A percentile compares a stretch with the other conserved stretches of the same genome.
phyloP scores from a whole-genome alignment of 2,329 filamentous ascomycete genomes.

The Trichoderma sp. region DNA sequence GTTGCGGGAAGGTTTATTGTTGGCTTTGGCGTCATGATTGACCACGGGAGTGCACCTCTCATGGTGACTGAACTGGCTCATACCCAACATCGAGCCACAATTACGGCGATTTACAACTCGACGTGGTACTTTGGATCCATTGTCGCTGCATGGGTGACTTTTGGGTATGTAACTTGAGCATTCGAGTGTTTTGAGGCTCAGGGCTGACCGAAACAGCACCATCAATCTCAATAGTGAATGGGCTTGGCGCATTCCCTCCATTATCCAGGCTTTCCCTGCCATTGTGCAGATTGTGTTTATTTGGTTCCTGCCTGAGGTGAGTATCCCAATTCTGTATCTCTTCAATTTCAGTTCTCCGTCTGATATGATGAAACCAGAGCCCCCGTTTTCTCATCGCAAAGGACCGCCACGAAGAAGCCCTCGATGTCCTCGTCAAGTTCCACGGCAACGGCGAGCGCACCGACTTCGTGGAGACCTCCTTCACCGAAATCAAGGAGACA shows the following conservation, averaged over 20 bases:
- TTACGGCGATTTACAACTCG: constrained; percentile 69
- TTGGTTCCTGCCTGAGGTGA: constrained; percentile 63
- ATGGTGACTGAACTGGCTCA: constrained; percentile 68
- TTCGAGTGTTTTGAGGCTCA: background rate
- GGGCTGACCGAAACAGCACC: background rate
- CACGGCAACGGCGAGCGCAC: constrained; percentile 31
- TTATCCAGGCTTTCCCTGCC: constrained; percentile 64
- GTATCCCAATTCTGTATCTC: background rate
- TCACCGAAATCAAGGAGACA: constrained; percentile 16
- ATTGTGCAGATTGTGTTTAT: constrained; percentile 65
- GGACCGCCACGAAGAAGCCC: constrained; percentile 38
- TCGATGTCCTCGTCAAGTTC: constrained; percentile 40
- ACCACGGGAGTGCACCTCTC: constrained; percentile 64
- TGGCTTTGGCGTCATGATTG: constrained; percentile 67
- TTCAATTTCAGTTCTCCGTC: background rate
- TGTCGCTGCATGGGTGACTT: constrained; percentile 15
- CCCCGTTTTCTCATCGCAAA: constrained; percentile 35
- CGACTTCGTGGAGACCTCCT: constrained; percentile 4
- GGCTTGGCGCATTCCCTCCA: constrained; percentile 67
- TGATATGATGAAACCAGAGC: background rate
- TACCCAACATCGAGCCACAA: constrained; percentile 65
- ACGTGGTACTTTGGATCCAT: constrained; percentile 48
- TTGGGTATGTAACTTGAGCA: background rate
- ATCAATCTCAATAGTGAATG: constrained; percentile 54
- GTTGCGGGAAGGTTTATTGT: constrained; percentile 43